Evolutionary conservation across 176 grass and related monocot genomes (phyloP).

Genomic region (Poa annua): DNA sequence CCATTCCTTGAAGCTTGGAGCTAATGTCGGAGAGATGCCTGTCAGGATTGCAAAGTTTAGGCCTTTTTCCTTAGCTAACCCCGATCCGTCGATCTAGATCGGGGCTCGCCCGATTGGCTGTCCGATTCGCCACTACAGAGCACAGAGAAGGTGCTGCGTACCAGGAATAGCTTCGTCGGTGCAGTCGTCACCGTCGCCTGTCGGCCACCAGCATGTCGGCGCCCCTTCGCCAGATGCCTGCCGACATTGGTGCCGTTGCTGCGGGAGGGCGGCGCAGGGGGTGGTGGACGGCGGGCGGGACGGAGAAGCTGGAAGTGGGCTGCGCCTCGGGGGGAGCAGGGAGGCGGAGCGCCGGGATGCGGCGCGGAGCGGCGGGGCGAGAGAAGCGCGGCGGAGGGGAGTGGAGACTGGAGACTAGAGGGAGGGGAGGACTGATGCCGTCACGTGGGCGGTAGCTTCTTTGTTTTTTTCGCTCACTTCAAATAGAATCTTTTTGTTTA

Average conservation of each 20-base stretch:
- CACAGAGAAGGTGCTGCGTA: neutral
- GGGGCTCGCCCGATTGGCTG: conserved; percentile 2
- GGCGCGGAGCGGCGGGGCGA: neutral
- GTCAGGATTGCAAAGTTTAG: neutral
- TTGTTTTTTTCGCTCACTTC: neutral
- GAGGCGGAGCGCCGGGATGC: neutral
- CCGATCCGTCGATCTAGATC: conserved; percentile 24
- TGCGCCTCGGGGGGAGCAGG: neutral
- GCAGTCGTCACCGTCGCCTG: neutral
- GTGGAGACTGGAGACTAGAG: neutral
- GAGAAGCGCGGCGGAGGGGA: conserved; percentile 21
- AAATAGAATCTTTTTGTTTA: neutral
- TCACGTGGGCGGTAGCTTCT: conserved; percentile 20
- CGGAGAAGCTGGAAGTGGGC: neutral
- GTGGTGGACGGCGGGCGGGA: neutral
- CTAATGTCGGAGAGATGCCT: conserved; percentile 33
- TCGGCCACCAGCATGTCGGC: neutral
- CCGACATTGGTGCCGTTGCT: conserved; percentile 24
- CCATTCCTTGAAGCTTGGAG: conserved; percentile 43
- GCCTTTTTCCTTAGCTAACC: neutral
- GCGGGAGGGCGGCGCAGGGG: neutral
- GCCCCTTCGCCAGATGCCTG: conserved; percentile 4
- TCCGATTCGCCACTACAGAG: neutral
- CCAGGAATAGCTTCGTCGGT: neutral
- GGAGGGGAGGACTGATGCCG: neutral